Evolutionary conservation across 164 flowering plant genomes (phyloP).

Genomic region (Vitis labrusca): DNA sequence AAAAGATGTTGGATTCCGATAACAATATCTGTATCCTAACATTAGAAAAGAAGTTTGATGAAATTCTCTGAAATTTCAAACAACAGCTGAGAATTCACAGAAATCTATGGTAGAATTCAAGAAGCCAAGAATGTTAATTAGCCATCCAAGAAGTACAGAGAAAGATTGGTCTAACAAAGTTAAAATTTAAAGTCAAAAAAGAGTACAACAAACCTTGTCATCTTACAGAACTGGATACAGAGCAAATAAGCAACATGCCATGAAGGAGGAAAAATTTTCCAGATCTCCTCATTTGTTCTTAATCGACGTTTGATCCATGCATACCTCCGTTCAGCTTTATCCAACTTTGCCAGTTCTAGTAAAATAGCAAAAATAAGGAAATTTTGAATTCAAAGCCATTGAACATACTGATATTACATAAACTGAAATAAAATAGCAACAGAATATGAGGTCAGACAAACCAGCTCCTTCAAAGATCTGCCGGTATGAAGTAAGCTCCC

Average conservation of each 20-base stretch:
- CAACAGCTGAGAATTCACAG: too few species aligned
- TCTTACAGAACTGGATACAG: slow-evolving; percentile 94
- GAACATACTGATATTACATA: not conserved
- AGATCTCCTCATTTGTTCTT: slow-evolving; percentile 95
- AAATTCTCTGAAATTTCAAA: too few species aligned
- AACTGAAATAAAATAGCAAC: not conserved
- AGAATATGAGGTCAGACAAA: slow-evolving; percentile 27
- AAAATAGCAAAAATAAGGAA: slow-evolving; percentile 1
- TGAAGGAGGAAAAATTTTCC: slow-evolving; percentile 90
- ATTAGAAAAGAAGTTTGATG: too few species aligned
- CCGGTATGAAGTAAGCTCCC: slow-evolving; percentile 91
- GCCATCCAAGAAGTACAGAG: not conserved
- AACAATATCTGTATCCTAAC: too few species aligned
- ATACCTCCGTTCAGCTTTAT: slow-evolving; percentile 93
- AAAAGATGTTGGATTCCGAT: too few species aligned
- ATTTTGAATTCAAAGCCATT: slow-evolving; percentile 5
- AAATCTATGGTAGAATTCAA: not conserved
- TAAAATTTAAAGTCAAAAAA: not conserved
- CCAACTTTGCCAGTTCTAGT: slow-evolving; percentile 88
- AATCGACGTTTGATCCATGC: slow-evolving; percentile 98
- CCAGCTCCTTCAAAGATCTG: slow-evolving; percentile 99
- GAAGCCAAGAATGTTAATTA: not conserved
- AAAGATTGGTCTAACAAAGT: not conserved
- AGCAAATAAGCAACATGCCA: slow-evolving; percentile 96
- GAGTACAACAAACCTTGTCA: slow-evolving; percentile 68